Percentiles rank a stretch among this genome's conserved stretches.
phyloP scores from a whole-genome alignment of 495 filamentous ascomycete genomes.

The Massariosphaeria phaeospora region DNA sequence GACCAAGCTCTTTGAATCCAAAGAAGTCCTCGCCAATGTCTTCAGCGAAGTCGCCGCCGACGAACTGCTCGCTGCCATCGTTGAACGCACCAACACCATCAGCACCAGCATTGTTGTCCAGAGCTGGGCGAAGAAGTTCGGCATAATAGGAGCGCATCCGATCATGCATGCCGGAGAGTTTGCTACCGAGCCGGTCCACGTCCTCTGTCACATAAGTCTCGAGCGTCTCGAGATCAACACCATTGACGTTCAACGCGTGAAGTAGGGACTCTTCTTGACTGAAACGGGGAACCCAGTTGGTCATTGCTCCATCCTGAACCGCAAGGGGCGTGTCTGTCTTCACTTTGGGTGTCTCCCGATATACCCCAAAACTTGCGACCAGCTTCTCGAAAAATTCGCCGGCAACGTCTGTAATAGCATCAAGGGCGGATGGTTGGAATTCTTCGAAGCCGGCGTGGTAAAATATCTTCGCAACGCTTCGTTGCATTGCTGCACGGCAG shows the following conservation, averaged over 20 bases:
- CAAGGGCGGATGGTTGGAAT: conserved; percentile 88
- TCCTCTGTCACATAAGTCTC: conserved; percentile 92
- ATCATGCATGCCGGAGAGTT: conserved; percentile 79
- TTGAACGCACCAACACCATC: conserved; percentile 89
- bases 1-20: conserved; percentile 90
- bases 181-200: conserved; percentile 79
- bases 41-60: conserved; percentile 93
- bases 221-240: conserved; percentile 71
- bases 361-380: conserved; percentile 68
- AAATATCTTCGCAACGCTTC: conserved; percentile 88
- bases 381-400: conserved; percentile 85
- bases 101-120: conserved; percentile 63
- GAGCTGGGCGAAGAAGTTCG: conserved; percentile 85
- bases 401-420: conserved; percentile 84
- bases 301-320: conserved; percentile 37
- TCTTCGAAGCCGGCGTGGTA: conserved; percentile 98
- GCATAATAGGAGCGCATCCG: conserved; percentile 85
- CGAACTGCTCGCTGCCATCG: conserved; percentile 95
- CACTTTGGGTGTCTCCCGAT: conserved; percentile 72
- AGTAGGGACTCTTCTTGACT: conserved; percentile 78
- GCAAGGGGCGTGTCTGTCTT: conserved; percentile 46
- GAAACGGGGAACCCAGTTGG: conserved; percentile 59
- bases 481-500: conserved; percentile 76
- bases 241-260: conserved; percentile 76
- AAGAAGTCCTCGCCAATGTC: conserved; percentile 99